Evolutionary conservation across 345 rosid genomes (phyloP).

Genomic region (Trapa bicornis): DNA sequence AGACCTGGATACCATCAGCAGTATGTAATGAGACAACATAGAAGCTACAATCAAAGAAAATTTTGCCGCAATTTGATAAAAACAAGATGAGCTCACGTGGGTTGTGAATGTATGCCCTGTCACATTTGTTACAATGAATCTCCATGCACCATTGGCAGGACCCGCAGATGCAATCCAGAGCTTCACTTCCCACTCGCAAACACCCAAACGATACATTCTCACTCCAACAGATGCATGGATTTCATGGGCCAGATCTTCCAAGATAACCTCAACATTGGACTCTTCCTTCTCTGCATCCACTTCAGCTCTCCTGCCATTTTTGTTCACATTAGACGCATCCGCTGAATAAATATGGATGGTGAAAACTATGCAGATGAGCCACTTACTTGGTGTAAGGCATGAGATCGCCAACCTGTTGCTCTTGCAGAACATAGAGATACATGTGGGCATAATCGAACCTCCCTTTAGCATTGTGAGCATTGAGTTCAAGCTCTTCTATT

Average conservation of each 20-base stretch:
- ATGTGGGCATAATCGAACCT: constrained; percentile 87
- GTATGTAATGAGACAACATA: constrained; percentile 1
- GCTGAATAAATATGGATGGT: not conserved
- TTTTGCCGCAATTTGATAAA: not conserved
- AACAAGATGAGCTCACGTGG: constrained; percentile 49
- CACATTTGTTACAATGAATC: constrained; percentile 75
- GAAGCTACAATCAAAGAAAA: not conserved
- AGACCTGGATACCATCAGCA: constrained; percentile 44
- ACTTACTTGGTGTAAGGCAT: constrained; percentile 72
- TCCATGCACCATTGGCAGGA: constrained; percentile 91
- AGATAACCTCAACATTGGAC: constrained; percentile 49
- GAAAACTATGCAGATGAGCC: not conserved
- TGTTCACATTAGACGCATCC: constrained; percentile 15
- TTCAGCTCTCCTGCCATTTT: constrained; percentile 66
- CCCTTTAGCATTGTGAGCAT: constrained; percentile 66
- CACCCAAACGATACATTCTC: constrained; percentile 84
- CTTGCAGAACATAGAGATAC: constrained; percentile 85
- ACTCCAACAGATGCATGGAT: constrained; percentile 75
- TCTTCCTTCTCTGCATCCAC: constrained; percentile 56
- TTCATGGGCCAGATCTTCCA: constrained; percentile 67
- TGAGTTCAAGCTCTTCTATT: constrained; percentile 96
- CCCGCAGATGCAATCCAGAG: constrained; percentile 82
- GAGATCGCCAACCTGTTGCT: constrained; percentile 84
- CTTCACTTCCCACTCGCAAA: constrained; percentile 97
- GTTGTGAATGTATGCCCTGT: constrained; percentile 89